Conservation (phyloP, 495 filamentous ascomycete species). For the Apodospora peruviana region DNA sequence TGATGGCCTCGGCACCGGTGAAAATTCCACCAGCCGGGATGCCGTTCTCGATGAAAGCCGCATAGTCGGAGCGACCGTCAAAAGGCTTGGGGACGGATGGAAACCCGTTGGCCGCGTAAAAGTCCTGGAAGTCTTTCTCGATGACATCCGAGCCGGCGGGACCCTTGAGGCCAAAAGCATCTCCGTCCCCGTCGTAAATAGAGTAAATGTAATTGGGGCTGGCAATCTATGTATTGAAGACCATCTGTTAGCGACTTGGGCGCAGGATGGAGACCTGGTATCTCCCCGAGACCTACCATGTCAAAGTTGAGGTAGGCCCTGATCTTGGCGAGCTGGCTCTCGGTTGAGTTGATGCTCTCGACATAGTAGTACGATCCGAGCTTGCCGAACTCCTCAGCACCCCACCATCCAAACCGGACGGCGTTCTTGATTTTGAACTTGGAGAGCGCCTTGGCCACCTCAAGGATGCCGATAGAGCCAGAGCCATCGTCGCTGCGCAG, state of each 20-base stretch:
- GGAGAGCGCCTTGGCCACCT: slow-evolving; percentile 55
- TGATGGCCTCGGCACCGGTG: slow-evolving; percentile 63
- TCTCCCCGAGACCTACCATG: slow-evolving; percentile 39
- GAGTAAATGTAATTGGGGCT: slow-evolving; percentile 63
- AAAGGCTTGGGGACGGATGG: slow-evolving; percentile 50
- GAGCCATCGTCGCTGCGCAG: slow-evolving; percentile 43
- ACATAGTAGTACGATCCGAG: slow-evolving; percentile 61
- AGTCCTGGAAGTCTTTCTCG: slow-evolving; percentile 59
- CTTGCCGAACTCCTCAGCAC: slow-evolving; percentile 60
- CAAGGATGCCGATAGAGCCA: slow-evolving; percentile 58
- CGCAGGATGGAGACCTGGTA: neutral
- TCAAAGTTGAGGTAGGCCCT: slow-evolving; percentile 71
- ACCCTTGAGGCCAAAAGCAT: slow-evolving; percentile 53
- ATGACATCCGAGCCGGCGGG: slow-evolving; percentile 59
- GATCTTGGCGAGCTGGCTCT: slow-evolving; percentile 46
- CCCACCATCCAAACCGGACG: slow-evolving; percentile 66
- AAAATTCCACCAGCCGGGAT: slow-evolving; percentile 63
- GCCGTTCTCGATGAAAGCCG: slow-evolving; percentile 57
- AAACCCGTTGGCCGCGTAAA: slow-evolving; percentile 41
- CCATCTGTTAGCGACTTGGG: neutral
- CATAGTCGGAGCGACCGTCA: slow-evolving; percentile 63
- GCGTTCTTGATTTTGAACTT: slow-evolving; percentile 57
- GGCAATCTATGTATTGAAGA: slow-evolving; percentile 46
- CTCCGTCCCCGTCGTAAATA: slow-evolving; percentile 69
- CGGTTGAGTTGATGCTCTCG: slow-evolving; percentile 29